phyloP scores from a whole-genome alignment of 345 rosid genomes.

The Corymbia maculata region DNA sequence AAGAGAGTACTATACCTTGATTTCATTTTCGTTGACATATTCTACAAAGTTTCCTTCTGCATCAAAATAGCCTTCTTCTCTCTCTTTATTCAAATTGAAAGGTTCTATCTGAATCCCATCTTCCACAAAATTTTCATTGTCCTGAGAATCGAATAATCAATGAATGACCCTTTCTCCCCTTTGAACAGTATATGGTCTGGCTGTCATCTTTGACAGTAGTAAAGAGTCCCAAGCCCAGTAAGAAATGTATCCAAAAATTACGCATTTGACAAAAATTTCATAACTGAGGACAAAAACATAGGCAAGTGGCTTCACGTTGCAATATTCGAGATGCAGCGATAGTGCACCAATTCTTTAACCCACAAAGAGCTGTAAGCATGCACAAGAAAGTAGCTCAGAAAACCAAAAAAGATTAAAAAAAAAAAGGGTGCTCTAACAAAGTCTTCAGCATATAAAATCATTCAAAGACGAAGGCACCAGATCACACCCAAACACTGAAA shows the following conservation, averaged over 20 bases:
- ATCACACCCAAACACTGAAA: neutral
- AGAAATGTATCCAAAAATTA: neutral
- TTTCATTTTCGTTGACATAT: constrained; percentile 65
- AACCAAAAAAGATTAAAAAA: neutral
- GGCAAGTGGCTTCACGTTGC: neutral
- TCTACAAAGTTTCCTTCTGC: constrained; percentile 83
- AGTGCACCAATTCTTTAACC: neutral
- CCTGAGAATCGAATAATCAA: constrained; percentile 41
- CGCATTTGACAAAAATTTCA: neutral
- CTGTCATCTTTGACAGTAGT: neutral
- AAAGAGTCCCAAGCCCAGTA: neutral
- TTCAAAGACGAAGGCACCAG: neutral
- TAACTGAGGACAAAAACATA: neutral
- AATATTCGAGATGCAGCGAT: neutral
- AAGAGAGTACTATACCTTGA: constrained; percentile 36
- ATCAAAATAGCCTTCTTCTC: constrained; percentile 98
- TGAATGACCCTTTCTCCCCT: constrained; percentile 13
- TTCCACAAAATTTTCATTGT: constrained; percentile 56
- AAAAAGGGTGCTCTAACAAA: neutral
- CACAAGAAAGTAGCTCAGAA: neutral
- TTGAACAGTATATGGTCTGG: neutral
- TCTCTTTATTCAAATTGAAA: constrained; percentile 81
- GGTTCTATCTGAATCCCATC: constrained; percentile 96
- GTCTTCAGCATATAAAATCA: neutral
- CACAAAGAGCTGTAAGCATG: neutral